Evolutionary conservation across 2,329 filamentous ascomycete species (phyloP).

Genomic region (Fusarium siculi): DNA sequence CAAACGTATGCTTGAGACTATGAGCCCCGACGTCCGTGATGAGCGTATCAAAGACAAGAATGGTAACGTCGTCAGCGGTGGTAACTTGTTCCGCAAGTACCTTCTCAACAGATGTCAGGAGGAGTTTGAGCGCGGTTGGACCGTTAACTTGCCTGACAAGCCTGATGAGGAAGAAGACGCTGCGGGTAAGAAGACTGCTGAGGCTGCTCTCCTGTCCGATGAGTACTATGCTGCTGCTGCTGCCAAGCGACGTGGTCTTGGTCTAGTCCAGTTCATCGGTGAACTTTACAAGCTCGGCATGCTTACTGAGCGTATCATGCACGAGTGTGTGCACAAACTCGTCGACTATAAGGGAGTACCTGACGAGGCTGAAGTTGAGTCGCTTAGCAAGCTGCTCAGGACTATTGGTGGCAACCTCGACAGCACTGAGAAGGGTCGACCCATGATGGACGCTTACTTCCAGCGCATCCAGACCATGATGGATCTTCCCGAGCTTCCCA

Average conservation of each 20-base stretch:
- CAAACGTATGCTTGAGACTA: slow-evolving; percentile 94
- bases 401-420: slow-evolving; percentile 93
- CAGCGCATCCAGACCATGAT: slow-evolving; percentile 85
- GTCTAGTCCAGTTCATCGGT: slow-evolving; percentile 98
- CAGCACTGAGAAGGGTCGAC: slow-evolving; percentile 80
- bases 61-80: slow-evolving; percentile 88
- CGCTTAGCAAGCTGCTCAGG: slow-evolving; percentile 88
- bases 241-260: slow-evolving; percentile 94
- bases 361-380: slow-evolving; percentile 96
- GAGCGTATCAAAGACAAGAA: slow-evolving; percentile 93
- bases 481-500: slow-evolving; percentile 81
- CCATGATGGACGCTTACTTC: slow-evolving; percentile 95
- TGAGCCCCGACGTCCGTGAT: slow-evolving; percentile 94
- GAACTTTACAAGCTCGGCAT: slow-evolving; percentile 99
- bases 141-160: slow-evolving; percentile 79
- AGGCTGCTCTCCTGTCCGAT: slow-evolving; percentile 87
- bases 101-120: slow-evolving; percentile 98
- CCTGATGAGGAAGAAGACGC: slow-evolving; percentile 71
- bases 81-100: slow-evolving; percentile 97
- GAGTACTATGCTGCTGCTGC: slow-evolving; percentile 96
- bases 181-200: slow-evolving; percentile 66
- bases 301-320: slow-evolving; percentile 99
- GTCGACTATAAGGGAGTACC: slow-evolving; percentile 94
- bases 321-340: slow-evolving; percentile 97
- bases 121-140: slow-evolving; percentile 98